Evolutionary conservation across 179 eudicot genomes (phyloP).

Genomic region (Beta macrorhiza): DNA sequence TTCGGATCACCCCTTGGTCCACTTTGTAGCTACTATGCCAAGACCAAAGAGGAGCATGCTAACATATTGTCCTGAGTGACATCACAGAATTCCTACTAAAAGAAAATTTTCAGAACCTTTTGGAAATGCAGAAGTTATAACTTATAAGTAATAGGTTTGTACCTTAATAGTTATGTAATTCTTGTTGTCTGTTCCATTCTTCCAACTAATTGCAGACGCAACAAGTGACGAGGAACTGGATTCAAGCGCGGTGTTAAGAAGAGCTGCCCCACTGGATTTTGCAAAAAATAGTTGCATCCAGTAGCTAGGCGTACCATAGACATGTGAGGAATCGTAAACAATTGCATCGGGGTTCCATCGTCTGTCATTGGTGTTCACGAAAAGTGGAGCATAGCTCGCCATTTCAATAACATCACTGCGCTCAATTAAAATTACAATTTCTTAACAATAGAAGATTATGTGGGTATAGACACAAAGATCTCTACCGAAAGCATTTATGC

Average conservation of each 20-base stretch:
- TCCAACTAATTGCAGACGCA: conserved; percentile 81
- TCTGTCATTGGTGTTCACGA: conserved; percentile 73
- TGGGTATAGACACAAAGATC: background rate
- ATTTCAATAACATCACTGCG: conserved; percentile 84
- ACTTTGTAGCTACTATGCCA: background rate
- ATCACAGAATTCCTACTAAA: background rate
- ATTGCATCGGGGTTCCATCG: conserved; percentile 95
- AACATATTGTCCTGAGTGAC: background rate
- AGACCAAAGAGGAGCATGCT: background rate
- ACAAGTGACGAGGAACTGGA: conserved; percentile 50
- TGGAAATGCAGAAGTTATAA: background rate
- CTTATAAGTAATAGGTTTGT: background rate
- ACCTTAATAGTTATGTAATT: conserved; percentile 78
- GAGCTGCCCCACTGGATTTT: conserved; percentile 80
- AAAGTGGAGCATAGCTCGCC: conserved; percentile 98
- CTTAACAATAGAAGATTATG: background rate
- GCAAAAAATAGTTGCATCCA: conserved; percentile 86
- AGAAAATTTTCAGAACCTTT: background rate
- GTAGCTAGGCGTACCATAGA: conserved; percentile 91
- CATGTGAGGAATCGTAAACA: conserved; percentile 66
- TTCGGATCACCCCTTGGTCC: no score
- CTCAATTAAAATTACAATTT: conserved; percentile 17
- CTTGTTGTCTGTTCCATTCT: conserved; percentile 41
- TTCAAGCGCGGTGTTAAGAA: conserved; percentile 53
- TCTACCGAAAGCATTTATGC: background rate